phyloP scores from a whole-genome alignment of 2,329 filamentous ascomycete genomes.

The Aureobasidium vineae region DNA sequence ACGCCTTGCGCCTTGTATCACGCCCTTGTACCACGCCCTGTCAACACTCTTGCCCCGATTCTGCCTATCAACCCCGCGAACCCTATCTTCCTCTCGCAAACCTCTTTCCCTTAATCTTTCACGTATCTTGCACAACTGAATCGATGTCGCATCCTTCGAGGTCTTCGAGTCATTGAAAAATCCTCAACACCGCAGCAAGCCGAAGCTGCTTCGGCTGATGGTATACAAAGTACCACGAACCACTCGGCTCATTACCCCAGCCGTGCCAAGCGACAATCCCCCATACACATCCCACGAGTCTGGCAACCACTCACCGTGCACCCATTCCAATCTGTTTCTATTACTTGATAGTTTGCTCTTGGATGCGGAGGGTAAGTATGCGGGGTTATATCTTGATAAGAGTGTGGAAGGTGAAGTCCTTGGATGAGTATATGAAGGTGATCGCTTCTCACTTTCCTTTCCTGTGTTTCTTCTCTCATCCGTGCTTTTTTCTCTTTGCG shows the following conservation, averaged over 20 bases:
- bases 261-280: conserved; percentile 1
- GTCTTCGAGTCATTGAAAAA: conserved; percentile 7
- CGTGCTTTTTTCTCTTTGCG: not conserved
- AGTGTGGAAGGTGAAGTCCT: conserved; percentile 16
- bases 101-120: not conserved
- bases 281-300: conserved; percentile 5
- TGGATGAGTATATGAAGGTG: not conserved
- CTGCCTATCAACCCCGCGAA: conserved; percentile 14
- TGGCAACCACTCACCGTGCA: not conserved
- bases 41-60: not conserved
- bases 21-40: not conserved
- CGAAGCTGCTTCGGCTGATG: conserved; percentile 4
- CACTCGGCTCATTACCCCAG: conserved; percentile 10
- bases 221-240: not conserved
- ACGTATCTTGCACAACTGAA: conserved; percentile 1
- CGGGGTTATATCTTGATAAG: conserved; percentile 4
- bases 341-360: conserved; percentile 11
- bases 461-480: not conserved
- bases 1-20: not conserved
- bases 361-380: conserved; percentile 5
- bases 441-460: conserved; percentile 6
- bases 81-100: not conserved
- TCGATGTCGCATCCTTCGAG: not conserved
- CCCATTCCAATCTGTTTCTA: not conserved
- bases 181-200: not conserved